These are phyloP conservation scores for Xylaria cubensis DNA, from an alignment of 495 filamentous ascomycete genomes.

Conservation along the genomic window DNA sequence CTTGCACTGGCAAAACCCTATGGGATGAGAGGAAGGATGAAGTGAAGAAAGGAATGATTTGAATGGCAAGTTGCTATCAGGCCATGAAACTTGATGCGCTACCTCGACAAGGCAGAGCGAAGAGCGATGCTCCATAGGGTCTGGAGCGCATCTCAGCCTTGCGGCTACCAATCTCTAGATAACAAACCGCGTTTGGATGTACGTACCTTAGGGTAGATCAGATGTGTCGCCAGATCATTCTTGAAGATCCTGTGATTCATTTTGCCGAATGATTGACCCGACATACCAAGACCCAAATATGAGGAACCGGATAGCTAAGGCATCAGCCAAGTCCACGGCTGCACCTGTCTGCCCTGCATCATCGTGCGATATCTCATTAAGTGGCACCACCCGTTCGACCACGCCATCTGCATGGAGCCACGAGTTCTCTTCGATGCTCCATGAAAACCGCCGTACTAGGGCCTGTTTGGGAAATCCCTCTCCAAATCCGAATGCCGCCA, in stretches of 20 bases:
- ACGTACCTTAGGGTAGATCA: conserved; percentile 7
- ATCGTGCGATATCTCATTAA: conserved; percentile 21
- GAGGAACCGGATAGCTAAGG: not conserved
- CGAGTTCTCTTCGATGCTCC: not conserved
- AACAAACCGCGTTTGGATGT: not conserved
- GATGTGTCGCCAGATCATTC: conserved; percentile 17
- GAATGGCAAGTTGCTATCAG: conserved; percentile 30
- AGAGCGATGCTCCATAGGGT: not conserved
- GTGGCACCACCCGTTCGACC: conserved; percentile 16
- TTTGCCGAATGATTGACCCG: conserved; percentile 11
- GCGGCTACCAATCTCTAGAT: conserved; percentile 6
- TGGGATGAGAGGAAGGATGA: conserved; percentile 97
- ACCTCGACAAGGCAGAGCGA: not conserved
- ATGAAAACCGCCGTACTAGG: conserved; percentile 11
- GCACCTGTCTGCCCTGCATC: not conserved
- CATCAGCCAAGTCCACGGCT: not conserved
- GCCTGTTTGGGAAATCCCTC: conserved; percentile 7
- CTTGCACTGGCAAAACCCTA: conserved; percentile 94
- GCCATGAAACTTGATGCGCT: not conserved
- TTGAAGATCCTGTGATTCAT: conserved; percentile 13
- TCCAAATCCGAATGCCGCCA: conserved; percentile 6
- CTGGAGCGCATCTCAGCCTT: not conserved
- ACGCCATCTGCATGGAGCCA: conserved; percentile 18
- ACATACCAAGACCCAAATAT: not conserved
- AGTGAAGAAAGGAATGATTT: conserved; percentile 84